Evolutionary conservation across 1,139 yeast species (phyloP).

Genomic region (Suhomyces kunorum): DNA sequence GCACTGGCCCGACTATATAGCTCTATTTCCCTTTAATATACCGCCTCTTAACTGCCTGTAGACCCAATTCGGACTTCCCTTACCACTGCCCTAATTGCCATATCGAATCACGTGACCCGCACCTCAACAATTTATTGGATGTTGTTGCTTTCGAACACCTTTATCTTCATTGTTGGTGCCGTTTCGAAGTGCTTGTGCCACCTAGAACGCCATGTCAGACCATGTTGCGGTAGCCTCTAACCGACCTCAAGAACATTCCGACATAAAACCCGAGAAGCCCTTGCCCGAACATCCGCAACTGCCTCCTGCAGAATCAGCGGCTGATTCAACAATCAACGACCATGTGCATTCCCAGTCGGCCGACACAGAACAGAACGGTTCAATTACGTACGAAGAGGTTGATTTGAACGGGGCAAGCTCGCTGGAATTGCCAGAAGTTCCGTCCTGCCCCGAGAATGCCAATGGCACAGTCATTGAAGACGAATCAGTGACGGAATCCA

Average conservation of each 20-base stretch:
- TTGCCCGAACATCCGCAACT: background rate
- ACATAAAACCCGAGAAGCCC: background rate
- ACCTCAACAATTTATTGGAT: constrained; percentile 6
- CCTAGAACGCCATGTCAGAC: constrained; percentile 5
- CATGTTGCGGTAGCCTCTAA: constrained; percentile 1
- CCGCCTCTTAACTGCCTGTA: no score
- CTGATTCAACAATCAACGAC: background rate
- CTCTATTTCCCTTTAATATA: no score
- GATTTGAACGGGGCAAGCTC: background rate
- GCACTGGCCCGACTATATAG: background rate
- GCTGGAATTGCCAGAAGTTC: no score
- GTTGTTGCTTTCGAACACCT: constrained; percentile 10
- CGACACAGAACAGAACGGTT: background rate
- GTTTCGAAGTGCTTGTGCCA: background rate
- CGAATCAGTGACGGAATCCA: background rate
- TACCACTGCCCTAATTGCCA: background rate
- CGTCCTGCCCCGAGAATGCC: no score
- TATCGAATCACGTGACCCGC: constrained; percentile 6
- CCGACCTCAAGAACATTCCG: constrained; percentile 1
- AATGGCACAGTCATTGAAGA: background rate
- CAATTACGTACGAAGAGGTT: constrained; percentile 1
- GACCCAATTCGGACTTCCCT: background rate
- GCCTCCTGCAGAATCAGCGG: background rate
- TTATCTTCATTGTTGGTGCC: background rate
- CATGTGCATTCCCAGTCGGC: background rate